Evolutionary conservation across 805 yeast genomes (phyloP).

Genomic region (Wickerhamomyces canadensis): DNA sequence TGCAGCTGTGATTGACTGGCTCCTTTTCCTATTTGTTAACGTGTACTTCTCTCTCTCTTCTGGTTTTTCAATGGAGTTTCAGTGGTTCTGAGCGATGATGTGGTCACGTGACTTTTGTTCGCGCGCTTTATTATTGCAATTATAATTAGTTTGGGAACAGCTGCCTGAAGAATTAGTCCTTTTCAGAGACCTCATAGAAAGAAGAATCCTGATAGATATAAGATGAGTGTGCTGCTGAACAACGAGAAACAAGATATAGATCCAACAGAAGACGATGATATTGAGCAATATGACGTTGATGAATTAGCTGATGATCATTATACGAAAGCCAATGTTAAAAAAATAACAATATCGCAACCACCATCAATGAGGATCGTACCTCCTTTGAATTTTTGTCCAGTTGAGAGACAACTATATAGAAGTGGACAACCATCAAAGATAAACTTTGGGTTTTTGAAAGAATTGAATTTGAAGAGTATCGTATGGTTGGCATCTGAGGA

Average conservation of each 20-base stretch:
- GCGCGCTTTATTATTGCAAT: no score
- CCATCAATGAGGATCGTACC: constrained; percentile 76
- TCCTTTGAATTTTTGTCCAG: constrained; percentile 93
- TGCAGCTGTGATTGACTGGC: no score
- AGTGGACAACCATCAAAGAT: constrained; percentile 95
- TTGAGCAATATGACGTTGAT: constrained; percentile 22
- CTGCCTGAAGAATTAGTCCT: no score
- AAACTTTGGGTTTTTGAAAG: constrained; percentile 78
- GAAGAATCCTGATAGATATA: no score
- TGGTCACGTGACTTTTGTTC: no score
- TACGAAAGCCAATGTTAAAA: constrained; percentile 1
- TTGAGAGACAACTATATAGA: constrained; percentile 78
- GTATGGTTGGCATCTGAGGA: constrained; percentile 96
- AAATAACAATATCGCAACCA: constrained; percentile 37
- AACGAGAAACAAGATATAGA: constrained; percentile 6
- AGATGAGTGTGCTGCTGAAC: no score
- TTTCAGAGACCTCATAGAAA: no score
- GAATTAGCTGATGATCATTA: constrained; percentile 27
- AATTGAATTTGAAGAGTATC: constrained; percentile 69
- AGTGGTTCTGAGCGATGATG: no score
- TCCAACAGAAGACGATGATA: constrained; percentile 1
- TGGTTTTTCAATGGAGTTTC: no score
- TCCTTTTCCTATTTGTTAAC: no score
- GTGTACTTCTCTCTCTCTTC: no score
- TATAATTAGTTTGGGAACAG: no score